Percentiles rank a stretch among this genome's conserved stretches.
These are phyloP conservation scores for Blastomyces silverae DNA, from an alignment of 2,329 filamentous ascomycete species.

Conservation along the genomic window DNA sequence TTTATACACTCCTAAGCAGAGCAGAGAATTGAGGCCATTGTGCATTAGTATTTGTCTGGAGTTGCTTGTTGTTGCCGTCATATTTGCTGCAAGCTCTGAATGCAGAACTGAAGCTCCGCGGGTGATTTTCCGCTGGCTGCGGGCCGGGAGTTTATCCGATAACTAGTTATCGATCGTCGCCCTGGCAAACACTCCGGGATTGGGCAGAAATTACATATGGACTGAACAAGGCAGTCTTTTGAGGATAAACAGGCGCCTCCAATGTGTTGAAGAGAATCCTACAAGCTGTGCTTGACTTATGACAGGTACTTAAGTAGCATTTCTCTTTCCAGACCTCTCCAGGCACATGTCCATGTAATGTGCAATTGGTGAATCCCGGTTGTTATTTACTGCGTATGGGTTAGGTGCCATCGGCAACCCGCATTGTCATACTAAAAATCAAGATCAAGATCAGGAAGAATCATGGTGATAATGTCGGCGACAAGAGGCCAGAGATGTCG, in stretches of 20 bases:
- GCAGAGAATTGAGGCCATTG: conserved; percentile 3
- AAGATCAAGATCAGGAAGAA: not conserved
- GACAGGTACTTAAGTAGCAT: not conserved
- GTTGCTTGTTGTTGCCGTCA: not conserved
- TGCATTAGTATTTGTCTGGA: not conserved
- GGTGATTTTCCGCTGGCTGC: not conserved
- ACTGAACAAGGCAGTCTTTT: no score
- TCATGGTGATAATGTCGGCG: not conserved
- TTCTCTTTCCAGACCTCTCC: not conserved
- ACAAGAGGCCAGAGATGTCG: not conserved
- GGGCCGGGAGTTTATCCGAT: not conserved
- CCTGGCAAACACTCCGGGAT: no score
- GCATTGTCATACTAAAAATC: not conserved
- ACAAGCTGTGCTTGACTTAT: no score
- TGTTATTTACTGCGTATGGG: no score
- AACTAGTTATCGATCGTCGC: no score
- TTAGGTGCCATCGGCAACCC: not conserved
- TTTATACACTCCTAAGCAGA: not conserved
- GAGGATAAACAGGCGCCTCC: no score
- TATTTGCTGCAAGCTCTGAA: not conserved
- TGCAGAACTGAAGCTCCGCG: not conserved
- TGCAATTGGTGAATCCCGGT: not conserved
- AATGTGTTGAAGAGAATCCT: no score
- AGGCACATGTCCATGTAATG: not conserved
- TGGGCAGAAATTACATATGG: no score